A percentile compares a stretch with the other conserved stretches of the same genome.
Evolutionary conservation across 2,329 filamentous ascomycete species (phyloP).

Genomic region (Sclerotinia minor): DNA sequence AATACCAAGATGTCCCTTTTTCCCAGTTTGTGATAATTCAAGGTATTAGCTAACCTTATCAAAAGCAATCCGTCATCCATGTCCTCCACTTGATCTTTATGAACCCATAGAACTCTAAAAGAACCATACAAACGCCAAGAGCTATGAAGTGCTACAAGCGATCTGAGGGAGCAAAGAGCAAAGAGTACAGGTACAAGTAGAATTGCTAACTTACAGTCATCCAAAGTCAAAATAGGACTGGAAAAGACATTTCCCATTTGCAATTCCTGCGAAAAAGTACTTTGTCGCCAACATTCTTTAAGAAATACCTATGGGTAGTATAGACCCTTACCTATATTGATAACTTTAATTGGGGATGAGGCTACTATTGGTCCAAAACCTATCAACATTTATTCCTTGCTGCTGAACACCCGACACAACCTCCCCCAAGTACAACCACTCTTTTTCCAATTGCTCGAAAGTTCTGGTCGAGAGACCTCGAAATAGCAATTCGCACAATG

Average conservation of each 20-base stretch:
- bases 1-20: slow-evolving; percentile 7
- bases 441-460: neutral
- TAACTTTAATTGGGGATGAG: slow-evolving; percentile 17
- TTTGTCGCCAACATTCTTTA: slow-evolving; percentile 3
- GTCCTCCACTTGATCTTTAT: neutral
- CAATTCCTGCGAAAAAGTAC: neutral
- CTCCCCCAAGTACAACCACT: slow-evolving; percentile 7
- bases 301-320: no score
- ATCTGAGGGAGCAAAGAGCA: neutral
- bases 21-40: neutral
- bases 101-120: neutral
- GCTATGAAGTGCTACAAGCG: slow-evolving; percentile 1
- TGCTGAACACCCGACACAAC: slow-evolving; percentile 18
- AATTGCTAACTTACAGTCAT: no score
- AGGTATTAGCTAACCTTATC: neutral
- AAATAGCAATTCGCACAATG: slow-evolving; percentile 45
- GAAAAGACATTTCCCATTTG: neutral
- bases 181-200: neutral
- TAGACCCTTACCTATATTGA: neutral
- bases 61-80: slow-evolving; percentile 1
- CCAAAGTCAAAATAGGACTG: neutral
- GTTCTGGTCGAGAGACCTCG: slow-evolving; percentile 22
- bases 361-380: slow-evolving; percentile 11
- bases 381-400: slow-evolving; percentile 10
- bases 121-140: slow-evolving; percentile 4